Evolutionary conservation across 768 basidiomycete genomes (phyloP), one percentile per base, ranked within the genome.

Genomic region (Russula sp.): DNA sequence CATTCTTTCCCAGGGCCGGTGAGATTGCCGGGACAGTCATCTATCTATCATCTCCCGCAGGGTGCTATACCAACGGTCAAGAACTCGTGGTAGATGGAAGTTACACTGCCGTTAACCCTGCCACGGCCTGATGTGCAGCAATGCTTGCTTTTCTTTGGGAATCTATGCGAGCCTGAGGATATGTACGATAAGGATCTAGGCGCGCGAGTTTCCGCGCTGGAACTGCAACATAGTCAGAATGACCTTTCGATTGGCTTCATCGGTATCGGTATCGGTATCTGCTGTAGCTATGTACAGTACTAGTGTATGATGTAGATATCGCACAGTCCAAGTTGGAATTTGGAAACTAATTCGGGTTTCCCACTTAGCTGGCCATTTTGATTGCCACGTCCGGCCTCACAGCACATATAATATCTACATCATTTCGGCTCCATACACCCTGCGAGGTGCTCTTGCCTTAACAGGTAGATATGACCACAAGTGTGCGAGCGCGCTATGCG

Each of bases 1-100:
- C 16, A 22, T 24, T 44, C 22, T n/a, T 38, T 5, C 26, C 10
- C 57, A 91, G 90, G 49, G 83, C 80, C 1, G 78, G 81, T 64
- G 91, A 92, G 71, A 85, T 91, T 76, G 89, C 88, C 10, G 90
- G 87, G 9, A 89, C 90, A 10, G 89, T 78, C 0, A 80, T 92
- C 6, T 91, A 89, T 72, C 80, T 93, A 6, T 87, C 82, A 8
- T 90, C 89, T 11, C 81, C 78, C 11, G 87, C 89, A 2, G 89
- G 88, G 38, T 84, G 79, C 32, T 92, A 90, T 71, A 83, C 82
- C 66, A 88, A 88, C 66, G 90, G 90, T 14, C 90, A 92, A 71
- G 88, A 92, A 72, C 80, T 93, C 49, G 76, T 85, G 20, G 81
- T 92, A 40, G 90, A 93, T 69, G 90, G 91, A 32, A 88, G 90